A percentile compares a stretch with the other conserved stretches of the same genome.
Conservation (phyloP, 257 asterid species). For the Gynochthodes officinalis region DNA sequence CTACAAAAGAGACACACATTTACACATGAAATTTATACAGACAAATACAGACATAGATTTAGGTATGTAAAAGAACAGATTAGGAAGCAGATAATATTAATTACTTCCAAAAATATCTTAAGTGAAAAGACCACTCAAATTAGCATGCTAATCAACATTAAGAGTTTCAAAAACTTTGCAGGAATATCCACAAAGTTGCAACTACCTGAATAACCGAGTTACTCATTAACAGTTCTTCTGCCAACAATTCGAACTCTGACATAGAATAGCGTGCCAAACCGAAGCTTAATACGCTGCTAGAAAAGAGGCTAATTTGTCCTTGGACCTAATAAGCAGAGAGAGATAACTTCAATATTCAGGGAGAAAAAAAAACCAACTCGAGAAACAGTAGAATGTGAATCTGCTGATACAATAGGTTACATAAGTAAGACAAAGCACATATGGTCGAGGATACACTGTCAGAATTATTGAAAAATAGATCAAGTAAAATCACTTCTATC, state of each 20-base stretch:
- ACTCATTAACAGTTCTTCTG: constrained; percentile 97
- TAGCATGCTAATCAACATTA: constrained; percentile 10
- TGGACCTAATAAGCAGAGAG: constrained; percentile 62
- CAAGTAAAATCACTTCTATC: neutral
- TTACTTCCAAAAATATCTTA: neutral
- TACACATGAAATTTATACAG: neutral
- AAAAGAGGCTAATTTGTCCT: constrained; percentile 90
- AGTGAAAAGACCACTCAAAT: neutral
- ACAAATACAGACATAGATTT: neutral
- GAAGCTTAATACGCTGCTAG: constrained; percentile 77
- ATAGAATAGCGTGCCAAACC: constrained; percentile 90
- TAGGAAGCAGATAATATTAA: neutral
- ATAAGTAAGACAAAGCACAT: neutral
- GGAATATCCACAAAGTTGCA: neutral
- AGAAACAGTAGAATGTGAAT: neutral
- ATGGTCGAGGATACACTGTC: neutral
- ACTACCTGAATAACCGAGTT: constrained; percentile 82
- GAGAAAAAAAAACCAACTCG: neutral
- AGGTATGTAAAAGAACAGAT: neutral
- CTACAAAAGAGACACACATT: neutral
- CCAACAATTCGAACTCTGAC: constrained; percentile 96
- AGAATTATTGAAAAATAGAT: neutral
- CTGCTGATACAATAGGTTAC: neutral
- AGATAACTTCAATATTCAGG: constrained; percentile 2
- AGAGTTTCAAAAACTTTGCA: neutral